Evolutionary conservation across 1,284 basidiomycete genomes (phyloP).

Genomic region (Melampsora occidentalis): DNA sequence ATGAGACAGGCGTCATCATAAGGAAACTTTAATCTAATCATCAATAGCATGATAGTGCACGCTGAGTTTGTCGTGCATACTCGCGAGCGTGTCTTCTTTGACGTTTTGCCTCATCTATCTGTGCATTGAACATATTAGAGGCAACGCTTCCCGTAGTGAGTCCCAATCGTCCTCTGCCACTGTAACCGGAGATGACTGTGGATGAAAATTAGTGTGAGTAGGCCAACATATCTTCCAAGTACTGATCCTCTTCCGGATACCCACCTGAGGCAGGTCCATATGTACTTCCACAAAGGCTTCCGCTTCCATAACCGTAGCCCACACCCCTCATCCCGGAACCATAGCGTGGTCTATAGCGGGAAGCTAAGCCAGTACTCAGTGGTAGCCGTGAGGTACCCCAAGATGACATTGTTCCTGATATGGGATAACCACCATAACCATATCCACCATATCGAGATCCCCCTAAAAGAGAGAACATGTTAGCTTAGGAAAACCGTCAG

Average conservation of each 20-base stretch:
- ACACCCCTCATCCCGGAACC: background rate
- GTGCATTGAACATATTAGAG: conserved; percentile 13
- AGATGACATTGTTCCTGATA: conserved; percentile 9
- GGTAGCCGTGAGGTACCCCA: conserved; percentile 35
- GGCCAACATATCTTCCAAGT: background rate
- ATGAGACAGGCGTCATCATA: too few species aligned
- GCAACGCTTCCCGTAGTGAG: background rate
- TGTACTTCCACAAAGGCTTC: background rate
- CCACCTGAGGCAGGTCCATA: background rate
- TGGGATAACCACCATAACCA: conserved; percentile 23
- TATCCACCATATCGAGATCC: conserved; percentile 34
- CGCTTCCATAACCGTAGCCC: background rate
- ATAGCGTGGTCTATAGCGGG: conserved; percentile 30
- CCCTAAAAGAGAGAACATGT: conserved; percentile 6
- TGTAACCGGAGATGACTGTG: background rate
- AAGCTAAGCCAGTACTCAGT: conserved; percentile 12
- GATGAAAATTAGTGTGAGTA: background rate
- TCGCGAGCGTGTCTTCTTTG: conserved; percentile 18
- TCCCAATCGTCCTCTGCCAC: background rate
- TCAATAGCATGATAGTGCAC: conserved; percentile 19
- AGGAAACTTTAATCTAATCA: background rate
- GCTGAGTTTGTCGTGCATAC: conserved; percentile 20
- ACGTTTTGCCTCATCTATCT: conserved; percentile 23
- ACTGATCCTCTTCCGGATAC: background rate
- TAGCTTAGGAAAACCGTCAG: background rate